Evolutionary conservation across 148 eudicot genomes (phyloP).

Genomic region (Spergularia bocconei): DNA sequence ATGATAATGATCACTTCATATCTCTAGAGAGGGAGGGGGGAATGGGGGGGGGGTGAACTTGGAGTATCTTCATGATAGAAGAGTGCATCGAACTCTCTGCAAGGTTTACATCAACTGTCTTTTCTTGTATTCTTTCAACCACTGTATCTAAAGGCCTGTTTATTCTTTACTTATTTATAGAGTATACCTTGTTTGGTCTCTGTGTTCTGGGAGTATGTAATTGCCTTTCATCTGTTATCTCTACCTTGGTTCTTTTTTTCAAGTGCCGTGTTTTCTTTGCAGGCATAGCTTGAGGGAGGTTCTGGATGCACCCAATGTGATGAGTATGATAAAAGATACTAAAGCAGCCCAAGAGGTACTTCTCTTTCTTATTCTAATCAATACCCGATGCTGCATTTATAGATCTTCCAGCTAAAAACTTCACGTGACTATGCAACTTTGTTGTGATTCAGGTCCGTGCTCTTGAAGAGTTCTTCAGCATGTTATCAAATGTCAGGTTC

Average conservation of each 20-base stretch:
- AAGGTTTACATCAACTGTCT: neutral
- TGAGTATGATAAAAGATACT: constrained; percentile 94
- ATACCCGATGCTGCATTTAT: neutral
- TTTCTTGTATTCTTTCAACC: neutral
- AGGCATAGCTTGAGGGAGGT: constrained; percentile 98
- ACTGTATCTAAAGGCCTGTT: neutral
- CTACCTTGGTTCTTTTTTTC: neutral
- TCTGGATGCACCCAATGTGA: constrained; percentile 90
- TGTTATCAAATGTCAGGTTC: constrained; percentile 93
- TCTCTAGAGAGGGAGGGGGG: neutral
- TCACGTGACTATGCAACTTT: constrained; percentile 15
- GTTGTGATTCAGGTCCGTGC: constrained; percentile 64
- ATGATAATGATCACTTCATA: neutral
- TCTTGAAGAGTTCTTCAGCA: constrained; percentile 86
- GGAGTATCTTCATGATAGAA: neutral
- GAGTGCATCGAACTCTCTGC: neutral
- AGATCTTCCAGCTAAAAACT: neutral
- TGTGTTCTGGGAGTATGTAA: neutral
- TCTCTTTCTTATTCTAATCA: neutral
- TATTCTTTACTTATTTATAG: neutral
- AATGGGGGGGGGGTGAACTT: neutral
- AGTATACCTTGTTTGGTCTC: constrained; percentile 3
- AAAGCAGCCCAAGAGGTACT: constrained; percentile 96
- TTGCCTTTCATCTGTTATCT: neutral
- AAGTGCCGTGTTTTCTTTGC: constrained; percentile 17